These are phyloP conservation scores for Bombardia bombarda DNA, from an alignment of 495 filamentous ascomycete genomes.

Conservation along the genomic window DNA sequence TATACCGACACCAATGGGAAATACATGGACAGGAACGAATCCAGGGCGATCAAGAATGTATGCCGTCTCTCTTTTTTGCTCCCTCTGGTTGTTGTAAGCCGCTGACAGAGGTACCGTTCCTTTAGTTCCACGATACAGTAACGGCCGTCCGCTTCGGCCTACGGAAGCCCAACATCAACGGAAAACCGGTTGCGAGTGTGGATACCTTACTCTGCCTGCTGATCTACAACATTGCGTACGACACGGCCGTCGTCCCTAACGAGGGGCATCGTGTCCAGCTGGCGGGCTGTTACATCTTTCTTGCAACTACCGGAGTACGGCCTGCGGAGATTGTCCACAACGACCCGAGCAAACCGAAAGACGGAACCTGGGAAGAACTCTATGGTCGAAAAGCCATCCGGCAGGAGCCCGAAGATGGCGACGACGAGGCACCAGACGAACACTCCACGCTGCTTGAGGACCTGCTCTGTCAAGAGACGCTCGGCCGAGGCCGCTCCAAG, in stretches of 20 bases:
- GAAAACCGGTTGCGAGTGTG: slow-evolving; percentile 20
- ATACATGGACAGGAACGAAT: slow-evolving; percentile 19
- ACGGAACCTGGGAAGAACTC: slow-evolving; percentile 11
- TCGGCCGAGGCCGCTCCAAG: slow-evolving; percentile 6
- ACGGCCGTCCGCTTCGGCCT: slow-evolving; percentile 20
- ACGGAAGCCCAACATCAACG: slow-evolving; percentile 20
- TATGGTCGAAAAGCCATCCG: slow-evolving; percentile 3
- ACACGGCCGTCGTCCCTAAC: slow-evolving; percentile 12
- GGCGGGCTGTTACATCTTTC: slow-evolving; percentile 9
- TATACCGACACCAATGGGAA: slow-evolving; percentile 13
- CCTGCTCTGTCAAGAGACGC: slow-evolving; percentile 4
- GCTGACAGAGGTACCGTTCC: slow-evolving; percentile 16
- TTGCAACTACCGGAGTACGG: slow-evolving; percentile 11
- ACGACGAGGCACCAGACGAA: neutral
- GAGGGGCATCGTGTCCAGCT: slow-evolving; percentile 14
- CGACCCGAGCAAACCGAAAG: slow-evolving; percentile 12
- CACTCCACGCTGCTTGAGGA: slow-evolving; percentile 7
- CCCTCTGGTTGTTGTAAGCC: slow-evolving; percentile 1
- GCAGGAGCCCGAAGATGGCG: neutral
- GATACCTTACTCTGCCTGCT: too few species aligned
- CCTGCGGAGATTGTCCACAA: slow-evolving; percentile 14
- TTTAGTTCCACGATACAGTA: too few species aligned
- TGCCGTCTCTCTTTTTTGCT: slow-evolving; percentile 11
- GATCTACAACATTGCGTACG: too few species aligned
- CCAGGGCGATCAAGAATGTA: slow-evolving; percentile 28